phyloP scores from a whole-genome alignment of 2,329 filamentous ascomycete genomes.

The Pseudocercospora musae region DNA sequence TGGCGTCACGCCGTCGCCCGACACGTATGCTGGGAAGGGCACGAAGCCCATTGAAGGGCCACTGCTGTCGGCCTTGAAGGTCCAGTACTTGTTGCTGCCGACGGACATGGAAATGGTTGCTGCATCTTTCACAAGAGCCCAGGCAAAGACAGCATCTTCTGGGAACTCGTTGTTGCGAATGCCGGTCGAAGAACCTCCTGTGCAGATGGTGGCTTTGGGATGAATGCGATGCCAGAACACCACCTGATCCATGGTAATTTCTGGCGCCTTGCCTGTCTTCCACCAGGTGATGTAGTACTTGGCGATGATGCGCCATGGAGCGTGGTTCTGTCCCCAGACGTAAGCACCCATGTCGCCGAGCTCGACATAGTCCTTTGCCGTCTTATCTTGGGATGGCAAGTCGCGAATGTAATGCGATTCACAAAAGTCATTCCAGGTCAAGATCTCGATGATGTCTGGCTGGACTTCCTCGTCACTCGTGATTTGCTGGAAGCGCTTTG shows the following conservation, averaged over 20 bases:
- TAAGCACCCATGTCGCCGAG: conserved; percentile 36
- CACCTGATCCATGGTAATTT: conserved; percentile 37
- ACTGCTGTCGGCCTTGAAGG: conserved; percentile 31
- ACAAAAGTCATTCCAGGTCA: conserved; percentile 41
- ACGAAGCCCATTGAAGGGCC: conserved; percentile 34
- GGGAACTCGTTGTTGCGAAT: conserved; percentile 36
- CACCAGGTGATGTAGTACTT: conserved; percentile 40
- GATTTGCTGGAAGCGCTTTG: conserved; percentile 32
- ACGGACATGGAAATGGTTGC: conserved; percentile 35
- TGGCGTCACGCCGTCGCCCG: conserved; percentile 29
- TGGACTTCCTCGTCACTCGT: conserved; percentile 29
- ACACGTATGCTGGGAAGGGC: conserved; percentile 34
- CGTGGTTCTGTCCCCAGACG: conserved; percentile 37
- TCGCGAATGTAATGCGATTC: conserved; percentile 42
- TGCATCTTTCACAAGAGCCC: conserved; percentile 34
- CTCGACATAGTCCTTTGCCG: conserved; percentile 33
- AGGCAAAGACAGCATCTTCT: conserved; percentile 39
- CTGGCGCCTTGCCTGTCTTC: conserved; percentile 35
- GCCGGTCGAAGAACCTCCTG: conserved; percentile 30
- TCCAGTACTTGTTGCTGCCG: conserved; percentile 36
- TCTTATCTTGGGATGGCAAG: conserved; percentile 31
- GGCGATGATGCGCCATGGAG: conserved; percentile 39
- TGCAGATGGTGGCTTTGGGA: conserved; percentile 35
- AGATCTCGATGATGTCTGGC: conserved; percentile 40
- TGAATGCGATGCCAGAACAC: conserved; percentile 41